phyloP scores from a whole-genome alignment of 441 rosid species.

The Hura crepitans region DNA sequence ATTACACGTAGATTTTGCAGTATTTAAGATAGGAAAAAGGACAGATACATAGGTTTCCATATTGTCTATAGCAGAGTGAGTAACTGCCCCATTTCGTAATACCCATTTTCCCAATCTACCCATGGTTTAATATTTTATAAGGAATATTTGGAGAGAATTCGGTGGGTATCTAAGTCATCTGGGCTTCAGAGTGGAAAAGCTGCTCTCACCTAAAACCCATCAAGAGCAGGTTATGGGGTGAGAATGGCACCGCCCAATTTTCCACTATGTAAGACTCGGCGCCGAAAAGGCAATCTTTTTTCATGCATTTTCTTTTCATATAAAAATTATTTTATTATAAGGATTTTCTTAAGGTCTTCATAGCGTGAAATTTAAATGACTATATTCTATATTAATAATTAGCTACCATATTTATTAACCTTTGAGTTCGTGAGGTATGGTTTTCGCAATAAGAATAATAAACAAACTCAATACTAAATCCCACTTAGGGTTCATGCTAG shows the following conservation, averaged over 20 bases:
- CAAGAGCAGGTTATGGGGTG: not conserved
- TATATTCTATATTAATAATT: too few relatives aligned
- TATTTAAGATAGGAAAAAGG: constrained; percentile 7
- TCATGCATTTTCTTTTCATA: too few relatives aligned
- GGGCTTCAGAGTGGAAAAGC: not conserved
- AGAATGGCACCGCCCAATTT: constrained; percentile 17
- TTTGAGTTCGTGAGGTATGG: too few relatives aligned
- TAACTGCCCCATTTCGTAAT: constrained; percentile 14
- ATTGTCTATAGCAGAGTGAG: not conserved
- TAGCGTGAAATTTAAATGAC: too few relatives aligned
- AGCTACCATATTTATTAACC: too few relatives aligned
- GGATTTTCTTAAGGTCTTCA: too few relatives aligned
- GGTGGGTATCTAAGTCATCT: constrained; percentile 16
- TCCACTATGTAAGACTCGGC: constrained; percentile 14
- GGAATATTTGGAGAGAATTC: not conserved
- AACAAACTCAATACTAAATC: too few relatives aligned
- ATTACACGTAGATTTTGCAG: constrained; percentile 39
- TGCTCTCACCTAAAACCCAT: constrained; percentile 14
- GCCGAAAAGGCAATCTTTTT: not conserved
- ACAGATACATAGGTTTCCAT: constrained; percentile 7
- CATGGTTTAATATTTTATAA: not conserved
- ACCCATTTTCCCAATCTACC: not conserved
- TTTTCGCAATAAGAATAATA: too few relatives aligned
- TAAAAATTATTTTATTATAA: too few relatives aligned
- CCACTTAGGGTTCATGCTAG: too few relatives aligned